Conservation (phyloP, 495 filamentous ascomycete species). For the Penicillium paradoxum region DNA sequence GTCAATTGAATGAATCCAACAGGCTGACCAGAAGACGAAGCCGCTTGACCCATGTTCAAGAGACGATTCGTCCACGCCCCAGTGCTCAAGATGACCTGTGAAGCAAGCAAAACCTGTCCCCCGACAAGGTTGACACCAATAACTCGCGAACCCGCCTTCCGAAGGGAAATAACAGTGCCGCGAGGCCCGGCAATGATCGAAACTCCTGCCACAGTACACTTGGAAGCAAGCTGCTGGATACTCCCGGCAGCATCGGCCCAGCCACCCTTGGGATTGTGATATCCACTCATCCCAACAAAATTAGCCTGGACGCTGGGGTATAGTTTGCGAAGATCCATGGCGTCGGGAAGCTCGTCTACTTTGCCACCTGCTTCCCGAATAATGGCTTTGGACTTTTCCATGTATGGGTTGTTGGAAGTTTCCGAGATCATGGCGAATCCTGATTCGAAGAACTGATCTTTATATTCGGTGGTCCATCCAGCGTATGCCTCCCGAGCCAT, state of each 20-base stretch:
- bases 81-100: conserved; percentile 25
- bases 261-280: conserved; percentile 60
- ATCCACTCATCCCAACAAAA: conserved; percentile 33
- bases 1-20: conserved; percentile 21
- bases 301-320: conserved; percentile 4
- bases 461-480: conserved; percentile 44
- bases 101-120: conserved; percentile 67
- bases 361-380: conserved; percentile 1
- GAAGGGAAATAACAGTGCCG: conserved; percentile 14
- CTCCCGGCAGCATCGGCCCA: conserved; percentile 68
- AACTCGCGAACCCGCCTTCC: conserved; percentile 4
- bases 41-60: conserved; percentile 62
- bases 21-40: conserved; percentile 48
- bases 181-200: conserved; percentile 17
- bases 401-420: conserved; percentile 13
- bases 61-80: conserved; percentile 72
- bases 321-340: conserved; percentile 4
- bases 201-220: conserved; percentile 17
- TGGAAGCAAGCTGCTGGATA: conserved; percentile 51
- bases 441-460: conserved; percentile 1
- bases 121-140: conserved; percentile 13
- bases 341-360: conserved; percentile 5
- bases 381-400: conserved; percentile 16
- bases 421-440: conserved; percentile 4
- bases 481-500: conserved; percentile 54